A percentile compares a stretch with the other conserved stretches of the same genome.
Conservation (phyloP, 2,329 filamentous ascomycete genomes). For the Fusarium incarnatum region DNA sequence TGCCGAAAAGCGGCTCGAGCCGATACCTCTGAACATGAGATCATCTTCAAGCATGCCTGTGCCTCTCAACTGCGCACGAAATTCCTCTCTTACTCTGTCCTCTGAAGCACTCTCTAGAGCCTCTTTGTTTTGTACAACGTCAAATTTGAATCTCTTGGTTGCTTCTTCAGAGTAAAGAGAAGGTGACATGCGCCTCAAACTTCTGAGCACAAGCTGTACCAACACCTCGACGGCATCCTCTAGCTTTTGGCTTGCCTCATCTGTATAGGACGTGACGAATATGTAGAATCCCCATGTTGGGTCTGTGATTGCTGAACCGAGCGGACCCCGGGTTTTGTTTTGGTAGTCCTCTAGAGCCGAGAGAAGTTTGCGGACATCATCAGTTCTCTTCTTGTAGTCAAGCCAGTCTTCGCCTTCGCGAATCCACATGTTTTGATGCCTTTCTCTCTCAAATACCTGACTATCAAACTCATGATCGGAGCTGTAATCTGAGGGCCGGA, state of each 20-base stretch:
- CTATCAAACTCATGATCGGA: constrained; percentile 10
- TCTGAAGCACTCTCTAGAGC: constrained; percentile 26
- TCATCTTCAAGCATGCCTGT: constrained; percentile 17
- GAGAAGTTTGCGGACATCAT: constrained; percentile 27
- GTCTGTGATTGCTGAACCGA: constrained; percentile 3
- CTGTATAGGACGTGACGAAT: constrained; percentile 28
- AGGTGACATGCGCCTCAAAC: constrained; percentile 1
- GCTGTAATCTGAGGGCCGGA: constrained; percentile 21
- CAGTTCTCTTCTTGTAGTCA: constrained; percentile 5
- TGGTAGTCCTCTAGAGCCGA: constrained; percentile 6
- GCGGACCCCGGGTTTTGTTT: constrained; percentile 1
- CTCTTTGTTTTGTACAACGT: constrained; percentile 13
- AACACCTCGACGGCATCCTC: constrained; percentile 9
- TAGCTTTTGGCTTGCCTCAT: not conserved
- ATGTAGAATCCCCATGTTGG: constrained; percentile 34
- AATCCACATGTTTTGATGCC: constrained; percentile 9
- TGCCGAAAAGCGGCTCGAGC: constrained; percentile 11
- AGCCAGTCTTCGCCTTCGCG: constrained; percentile 21
- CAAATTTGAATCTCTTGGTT: constrained; percentile 26
- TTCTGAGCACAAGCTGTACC: constrained; percentile 5
- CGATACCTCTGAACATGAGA: constrained; percentile 21
- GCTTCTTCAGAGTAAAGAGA: constrained; percentile 27
- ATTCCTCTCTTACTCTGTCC: constrained; percentile 32
- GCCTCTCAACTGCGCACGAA: constrained; percentile 22
- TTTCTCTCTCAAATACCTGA: constrained; percentile 24